Evolutionary conservation across 768 basidiomycete species (phyloP), one percentile per base, ranked within the genome.

Genomic region (Xerocomellus dryophilus): DNA sequence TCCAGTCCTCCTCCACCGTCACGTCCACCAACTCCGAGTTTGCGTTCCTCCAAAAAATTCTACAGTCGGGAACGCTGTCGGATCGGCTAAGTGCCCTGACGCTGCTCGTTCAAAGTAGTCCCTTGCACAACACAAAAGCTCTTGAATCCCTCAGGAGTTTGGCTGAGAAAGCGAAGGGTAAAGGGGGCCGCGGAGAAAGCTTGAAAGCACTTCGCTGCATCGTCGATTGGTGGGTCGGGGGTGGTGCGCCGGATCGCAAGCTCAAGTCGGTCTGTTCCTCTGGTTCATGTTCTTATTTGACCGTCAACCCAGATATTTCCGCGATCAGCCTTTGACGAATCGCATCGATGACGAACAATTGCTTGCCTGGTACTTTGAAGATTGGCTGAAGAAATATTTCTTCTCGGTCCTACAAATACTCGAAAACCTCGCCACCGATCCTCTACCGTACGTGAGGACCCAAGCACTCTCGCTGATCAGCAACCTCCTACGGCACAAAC

Each of bases 301-400:
- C 31, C 36, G 46, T n/a, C 43, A 23, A 41, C 5, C 35, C 5
- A 96, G 94, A 67, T 95, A 94, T 69, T 90, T 96, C 66, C 87
- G 90, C 8, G 94, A 96, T 66, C 95, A 95, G 62, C 86, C 89
- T 12, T 68, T 92, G 47, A 67, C 74, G 1, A 85, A 87, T 66
- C 79, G 82, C 0, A 76, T 82, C 27, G 85, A 86, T 0, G 89
- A 95, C 52, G 76, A 82, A 47, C 82, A 90, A 66, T 71, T 98
- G 0, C 62, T 94, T 6, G 53, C 87, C 4, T 98, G 90, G 86
- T 88, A 87, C 56, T 98, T 97, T 69, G 97, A 99, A 70, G 96
- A 98, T 63, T 98, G 93, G 90, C 69, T 98, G 46, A 99, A 99
- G 73, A 94, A 93, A 59, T 98, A 88, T 70, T 98, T 97, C 74